Evolutionary conservation across 768 basidiomycete species (phyloP), one percentile per base, ranked within the genome.

Genomic region (Exsudoporus frostii): DNA sequence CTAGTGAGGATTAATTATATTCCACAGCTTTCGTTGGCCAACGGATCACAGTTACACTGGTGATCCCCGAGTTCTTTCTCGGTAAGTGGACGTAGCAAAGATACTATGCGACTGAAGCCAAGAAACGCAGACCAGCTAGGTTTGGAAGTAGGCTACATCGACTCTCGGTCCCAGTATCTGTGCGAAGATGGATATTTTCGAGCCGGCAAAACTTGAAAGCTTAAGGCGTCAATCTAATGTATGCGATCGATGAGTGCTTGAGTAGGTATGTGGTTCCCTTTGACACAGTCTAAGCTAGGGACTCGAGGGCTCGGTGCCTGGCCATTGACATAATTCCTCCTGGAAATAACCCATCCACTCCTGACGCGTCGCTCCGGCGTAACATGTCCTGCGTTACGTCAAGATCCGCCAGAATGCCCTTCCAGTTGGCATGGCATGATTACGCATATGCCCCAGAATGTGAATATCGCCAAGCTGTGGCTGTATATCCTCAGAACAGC

Each of bases 401-500:
- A 36, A 39, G 19, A 13, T 45, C 17, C 13, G 15, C 25, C 17
- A 19, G 36, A n/a, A 24, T 32, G 17, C 19, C 30, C 33, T 27
- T 29, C 19, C 13, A 14, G 34, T 6, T n/a, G n/a, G n/a, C 53
- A 27, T 33, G 20, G 4, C n/a, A 15, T n/a, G 9, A 15, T 4
- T 17, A 34, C 14, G 24, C 9, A 10, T 22, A 1, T 25, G 24
- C 15, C 15, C 15, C 13, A 14, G 20, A 32, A 11, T 39, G 19
- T 11, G 55, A 30, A 47, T 30, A 32, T 39, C 10, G 46, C 54
- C 47, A 61, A 37, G 59, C 59, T 57, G 59, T 61, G 53, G 33
- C 29, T 11, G 7, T n/a, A 38, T 19, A 13, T 6, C 20, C 19
- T 36, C 54, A 32, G 6, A 39, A 44, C 7, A 19, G 27, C 15